These are phyloP conservation scores for Fusarium pseudocircinatum DNA, from an alignment of 2,329 filamentous ascomycete genomes.

Conservation along the genomic window DNA sequence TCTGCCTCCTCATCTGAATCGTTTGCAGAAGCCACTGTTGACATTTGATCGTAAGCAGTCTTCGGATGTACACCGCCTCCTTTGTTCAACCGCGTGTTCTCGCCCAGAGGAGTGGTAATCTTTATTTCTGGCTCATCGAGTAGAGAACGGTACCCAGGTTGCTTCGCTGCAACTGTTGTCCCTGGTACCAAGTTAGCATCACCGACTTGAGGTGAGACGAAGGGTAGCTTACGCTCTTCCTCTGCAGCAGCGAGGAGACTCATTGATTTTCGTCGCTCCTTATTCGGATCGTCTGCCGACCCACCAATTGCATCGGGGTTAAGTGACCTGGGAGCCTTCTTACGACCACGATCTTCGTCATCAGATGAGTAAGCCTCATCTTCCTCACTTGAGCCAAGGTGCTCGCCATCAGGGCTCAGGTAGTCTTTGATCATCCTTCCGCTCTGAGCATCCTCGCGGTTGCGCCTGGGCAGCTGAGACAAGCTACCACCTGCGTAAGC, in stretches of 20 bases:
- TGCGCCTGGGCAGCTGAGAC: constrained; percentile 68
- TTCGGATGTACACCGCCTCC: constrained; percentile 75
- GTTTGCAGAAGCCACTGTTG: constrained; percentile 66
- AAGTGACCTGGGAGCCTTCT: constrained; percentile 59
- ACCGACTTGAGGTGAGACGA: background rate
- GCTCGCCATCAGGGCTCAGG: constrained; percentile 71
- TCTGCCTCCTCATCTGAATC: constrained; percentile 90
- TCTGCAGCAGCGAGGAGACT: constrained; percentile 79
- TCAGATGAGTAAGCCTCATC: constrained; percentile 71
- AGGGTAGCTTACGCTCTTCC: constrained; percentile 73
- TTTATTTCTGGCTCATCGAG: constrained; percentile 74
- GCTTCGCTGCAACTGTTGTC: constrained; percentile 62
- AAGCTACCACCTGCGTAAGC: constrained; percentile 71
- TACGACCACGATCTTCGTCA: constrained; percentile 74
- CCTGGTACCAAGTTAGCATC: constrained; percentile 49
- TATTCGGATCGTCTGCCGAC: constrained; percentile 49
- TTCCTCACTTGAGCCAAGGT: constrained; percentile 76
- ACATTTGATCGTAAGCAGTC: constrained; percentile 82
- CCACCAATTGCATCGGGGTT: constrained; percentile 54
- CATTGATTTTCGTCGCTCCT: constrained; percentile 56
- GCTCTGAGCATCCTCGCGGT: constrained; percentile 54
- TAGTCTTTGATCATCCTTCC: constrained; percentile 76
- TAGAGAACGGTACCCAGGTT: constrained; percentile 65
- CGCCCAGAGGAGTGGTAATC: constrained; percentile 69
- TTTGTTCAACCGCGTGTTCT: constrained; percentile 65